Evolutionary conservation across 2,329 filamentous ascomycete genomes (phyloP).

Genomic region (Alternaria metachromatica): DNA sequence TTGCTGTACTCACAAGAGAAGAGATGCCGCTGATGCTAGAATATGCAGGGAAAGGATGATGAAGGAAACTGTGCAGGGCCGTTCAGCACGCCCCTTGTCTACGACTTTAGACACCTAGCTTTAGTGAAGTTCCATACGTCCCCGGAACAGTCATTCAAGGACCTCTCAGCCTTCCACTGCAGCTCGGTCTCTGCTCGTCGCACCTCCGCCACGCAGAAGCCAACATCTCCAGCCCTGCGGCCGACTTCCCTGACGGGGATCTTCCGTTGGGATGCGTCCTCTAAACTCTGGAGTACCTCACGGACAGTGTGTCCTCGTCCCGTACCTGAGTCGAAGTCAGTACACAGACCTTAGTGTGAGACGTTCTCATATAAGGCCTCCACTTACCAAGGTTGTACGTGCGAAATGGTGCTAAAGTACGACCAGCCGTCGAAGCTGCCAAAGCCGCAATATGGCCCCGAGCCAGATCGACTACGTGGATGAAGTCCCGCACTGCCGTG

Average conservation of each 20-base stretch:
- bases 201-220: constrained; percentile 51
- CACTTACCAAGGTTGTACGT: constrained; percentile 50
- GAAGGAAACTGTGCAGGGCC: not conserved
- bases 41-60: not conserved
- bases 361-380: not conserved
- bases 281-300: constrained; percentile 50
- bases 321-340: constrained; percentile 42
- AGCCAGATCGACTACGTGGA: constrained; percentile 71
- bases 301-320: constrained; percentile 53
- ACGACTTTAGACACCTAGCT: constrained; percentile 25
- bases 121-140: constrained; percentile 52
- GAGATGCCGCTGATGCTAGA: not conserved
- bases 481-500: constrained; percentile 71
- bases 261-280: constrained; percentile 42
- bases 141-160: constrained; percentile 45
- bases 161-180: constrained; percentile 48
- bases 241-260: constrained; percentile 48
- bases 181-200: constrained; percentile 48
- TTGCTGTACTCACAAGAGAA: not conserved
- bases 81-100: not conserved
- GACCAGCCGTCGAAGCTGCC: constrained; percentile 42
- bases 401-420: constrained; percentile 43
- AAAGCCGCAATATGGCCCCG: constrained; percentile 69
- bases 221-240: constrained; percentile 52
- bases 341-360: not conserved